These are phyloP conservation scores for Malus hybrid DNA, from an alignment of 331 rosid genomes.

Conservation along the genomic window DNA sequence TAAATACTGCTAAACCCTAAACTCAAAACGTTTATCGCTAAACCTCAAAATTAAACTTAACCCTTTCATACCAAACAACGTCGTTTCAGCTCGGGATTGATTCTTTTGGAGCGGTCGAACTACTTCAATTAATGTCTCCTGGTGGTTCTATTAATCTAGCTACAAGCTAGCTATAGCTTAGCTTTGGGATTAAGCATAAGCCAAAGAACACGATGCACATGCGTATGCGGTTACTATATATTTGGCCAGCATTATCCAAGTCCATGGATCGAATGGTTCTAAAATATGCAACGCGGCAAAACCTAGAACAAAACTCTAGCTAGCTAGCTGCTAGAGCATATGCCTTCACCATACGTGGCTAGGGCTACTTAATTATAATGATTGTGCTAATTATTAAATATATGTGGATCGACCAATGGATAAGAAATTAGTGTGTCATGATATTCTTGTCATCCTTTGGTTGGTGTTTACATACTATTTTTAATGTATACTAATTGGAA, in stretches of 20 bases:
- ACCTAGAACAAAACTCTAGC: not conserved
- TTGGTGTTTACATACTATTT: not conserved
- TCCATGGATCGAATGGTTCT: not conserved
- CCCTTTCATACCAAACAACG: too few species aligned
- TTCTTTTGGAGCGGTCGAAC: too few species aligned
- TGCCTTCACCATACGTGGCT: not conserved
- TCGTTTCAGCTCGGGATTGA: too few species aligned
- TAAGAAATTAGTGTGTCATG: slow-evolving; percentile 3
- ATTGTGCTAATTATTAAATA: not conserved
- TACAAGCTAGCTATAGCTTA: too few species aligned
- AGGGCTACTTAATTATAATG: not conserved
- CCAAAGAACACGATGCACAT: not conserved
- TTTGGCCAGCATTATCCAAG: slow-evolving; percentile 1
- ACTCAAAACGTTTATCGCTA: too few species aligned
- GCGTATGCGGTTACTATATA: not conserved
- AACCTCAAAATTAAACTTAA: too few species aligned
- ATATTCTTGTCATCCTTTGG: not conserved
- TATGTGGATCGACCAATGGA: not conserved
- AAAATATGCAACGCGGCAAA: slow-evolving; percentile 3
- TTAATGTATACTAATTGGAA: not conserved
- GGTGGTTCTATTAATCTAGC: too few species aligned
- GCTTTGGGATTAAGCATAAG: not conserved
- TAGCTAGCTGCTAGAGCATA: too few species aligned
- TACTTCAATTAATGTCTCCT: too few species aligned
- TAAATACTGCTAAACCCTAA: too few species aligned